Conservation (phyloP, 176 grass and related monocot species). For the Themeda triandra region DNA sequence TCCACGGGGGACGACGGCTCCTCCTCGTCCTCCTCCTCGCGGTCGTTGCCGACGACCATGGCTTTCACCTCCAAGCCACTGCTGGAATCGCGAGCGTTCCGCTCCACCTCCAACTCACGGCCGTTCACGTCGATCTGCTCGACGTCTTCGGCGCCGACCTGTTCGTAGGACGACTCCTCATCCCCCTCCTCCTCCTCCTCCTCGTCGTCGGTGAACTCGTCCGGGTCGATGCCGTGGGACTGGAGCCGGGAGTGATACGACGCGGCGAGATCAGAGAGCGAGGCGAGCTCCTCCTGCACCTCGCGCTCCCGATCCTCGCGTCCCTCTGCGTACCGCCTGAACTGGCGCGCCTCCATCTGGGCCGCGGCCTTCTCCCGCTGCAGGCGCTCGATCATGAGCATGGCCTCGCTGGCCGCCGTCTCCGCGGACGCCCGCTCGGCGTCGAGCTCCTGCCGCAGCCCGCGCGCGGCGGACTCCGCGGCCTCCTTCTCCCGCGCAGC, state of each 20-base stretch:
- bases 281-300: constrained; percentile 62
- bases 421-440: constrained; percentile 64
- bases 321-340: constrained; percentile 63
- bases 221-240: constrained; percentile 64
- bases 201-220: constrained; percentile 43
- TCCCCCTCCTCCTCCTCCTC: constrained; percentile 42
- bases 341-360: constrained; percentile 85
- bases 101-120: background rate
- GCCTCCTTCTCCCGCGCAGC: constrained; percentile 48
- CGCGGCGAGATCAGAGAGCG: constrained; percentile 47
- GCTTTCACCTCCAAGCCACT: constrained; percentile 26
- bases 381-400: constrained; percentile 89
- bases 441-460: constrained; percentile 57
- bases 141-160: background rate
- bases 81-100: background rate
- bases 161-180: too few relatives aligned
- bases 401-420: constrained; percentile 69
- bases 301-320: constrained; percentile 60
- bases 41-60: constrained; percentile 2
- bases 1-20: constrained; percentile 8
- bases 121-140: constrained; percentile 22
- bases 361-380: constrained; percentile 83
- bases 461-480: constrained; percentile 37
- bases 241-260: constrained; percentile 64
- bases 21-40: background rate